Evolutionary conservation across 2,329 filamentous ascomycete species (phyloP), one percentile per base, ranked within the genome.

Genomic region (Alternaria ventricosa): DNA sequence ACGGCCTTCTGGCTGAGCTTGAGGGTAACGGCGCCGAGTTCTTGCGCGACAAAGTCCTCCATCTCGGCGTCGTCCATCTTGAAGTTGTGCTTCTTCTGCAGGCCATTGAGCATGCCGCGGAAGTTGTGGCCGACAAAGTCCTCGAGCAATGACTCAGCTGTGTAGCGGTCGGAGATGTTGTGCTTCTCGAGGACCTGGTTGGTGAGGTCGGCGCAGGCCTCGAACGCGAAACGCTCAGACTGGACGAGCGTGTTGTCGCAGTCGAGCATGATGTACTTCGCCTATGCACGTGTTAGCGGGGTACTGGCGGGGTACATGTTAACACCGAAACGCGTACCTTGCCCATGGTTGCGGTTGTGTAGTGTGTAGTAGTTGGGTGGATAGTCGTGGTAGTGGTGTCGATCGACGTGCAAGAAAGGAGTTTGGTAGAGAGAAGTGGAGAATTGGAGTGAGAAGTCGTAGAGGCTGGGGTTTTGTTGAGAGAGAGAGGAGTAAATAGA

Each of bases 101-200:
- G 88, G 65, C 88, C 89, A 63, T 84, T 81, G 82, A 97, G 90
- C 92, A 97, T 97, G 82, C 93, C 92, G 71, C 93, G 92, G 87
- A 97, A 97, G 87, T 96, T 97, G 80, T 96, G 91, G 74, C 94
- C 94, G 72, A 97, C 93, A 75, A 96, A 97, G 83, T 97, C 92
- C 72, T 86, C 84, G 82, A 97, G 92, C 68, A 97, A 89, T 64
- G 89, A 86, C 51, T 90, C 87, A 75, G 91, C 91, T 5, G 92
- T 94, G 85, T 96, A 97, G 78, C 87, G 88, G 72, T 88, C 85
- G 25, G 85, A 76, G 74, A 93, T 84, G 73, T 85, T 83, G 76
- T 90, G 86, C 75, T 87, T 86, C 72, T 86, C 85, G 79, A 95
- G 89, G 79, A 97, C 92, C 81, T 93, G 86, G 83, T 97, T 97